phyloP scores from a whole-genome alignment of 345 rosid genomes.

The Psidium friedrichsthalianum region DNA sequence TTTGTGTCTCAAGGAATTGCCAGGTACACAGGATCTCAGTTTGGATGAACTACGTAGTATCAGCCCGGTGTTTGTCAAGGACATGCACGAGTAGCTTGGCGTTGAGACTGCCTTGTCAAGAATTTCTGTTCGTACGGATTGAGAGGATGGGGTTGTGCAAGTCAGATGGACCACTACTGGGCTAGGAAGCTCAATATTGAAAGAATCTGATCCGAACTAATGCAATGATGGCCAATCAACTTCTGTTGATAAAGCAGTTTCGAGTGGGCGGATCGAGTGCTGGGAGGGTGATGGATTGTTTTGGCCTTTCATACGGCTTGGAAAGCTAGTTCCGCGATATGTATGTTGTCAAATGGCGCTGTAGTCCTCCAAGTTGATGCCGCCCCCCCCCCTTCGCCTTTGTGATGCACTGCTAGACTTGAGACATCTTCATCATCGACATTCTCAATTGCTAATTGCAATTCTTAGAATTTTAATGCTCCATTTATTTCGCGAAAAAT shows the following conservation, averaged over 20 bases:
- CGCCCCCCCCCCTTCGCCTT: too few species aligned
- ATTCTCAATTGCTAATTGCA: not conserved
- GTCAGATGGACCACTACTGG: slow-evolving; percentile 54
- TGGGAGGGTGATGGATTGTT: too few species aligned
- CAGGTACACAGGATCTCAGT: slow-evolving; percentile 55
- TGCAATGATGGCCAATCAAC: not conserved
- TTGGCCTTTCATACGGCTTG: too few species aligned
- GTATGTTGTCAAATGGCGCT: too few species aligned
- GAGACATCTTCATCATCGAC: not conserved
- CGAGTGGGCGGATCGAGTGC: too few species aligned
- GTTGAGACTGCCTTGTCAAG: slow-evolving; percentile 57
- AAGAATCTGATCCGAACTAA: not conserved
- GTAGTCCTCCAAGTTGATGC: not conserved
- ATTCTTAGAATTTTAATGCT: not conserved
- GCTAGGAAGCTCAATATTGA: slow-evolving; percentile 34
- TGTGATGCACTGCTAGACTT: not conserved
- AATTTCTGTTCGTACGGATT: slow-evolving; percentile 79
- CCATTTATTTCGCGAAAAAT: fast-evolving
- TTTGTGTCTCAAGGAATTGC: slow-evolving; percentile 61
- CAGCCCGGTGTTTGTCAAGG: slow-evolving; percentile 53
- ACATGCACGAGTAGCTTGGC: slow-evolving; percentile 66
- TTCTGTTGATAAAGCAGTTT: not conserved
- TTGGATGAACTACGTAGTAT: slow-evolving; percentile 62
- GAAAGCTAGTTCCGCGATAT: too few species aligned
- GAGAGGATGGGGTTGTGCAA: slow-evolving; percentile 52